A percentile compares a stretch with the other conserved stretches of the same genome.
Conservation (phyloP, 2,329 filamentous ascomycete species). For the Trematosphaeria pertusa region DNA sequence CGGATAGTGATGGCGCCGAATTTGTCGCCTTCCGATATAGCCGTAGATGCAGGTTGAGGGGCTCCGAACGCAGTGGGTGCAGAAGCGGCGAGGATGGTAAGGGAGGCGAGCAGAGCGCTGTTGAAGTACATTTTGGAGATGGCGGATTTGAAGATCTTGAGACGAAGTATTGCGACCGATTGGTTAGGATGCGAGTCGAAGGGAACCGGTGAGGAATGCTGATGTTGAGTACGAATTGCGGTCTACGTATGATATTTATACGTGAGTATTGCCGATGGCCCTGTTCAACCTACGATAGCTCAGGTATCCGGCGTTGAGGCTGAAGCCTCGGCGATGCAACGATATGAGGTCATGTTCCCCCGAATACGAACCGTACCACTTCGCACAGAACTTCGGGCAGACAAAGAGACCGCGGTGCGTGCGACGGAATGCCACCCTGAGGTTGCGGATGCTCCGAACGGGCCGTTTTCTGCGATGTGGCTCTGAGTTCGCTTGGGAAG, state of each 20-base stretch:
- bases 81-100: conserved; percentile 34
- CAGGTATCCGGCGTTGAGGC: conserved; percentile 15
- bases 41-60: conserved; percentile 25
- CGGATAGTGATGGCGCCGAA: conserved; percentile 61
- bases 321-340: conserved; percentile 23
- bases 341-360: conserved; percentile 24
- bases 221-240: conserved; percentile 1
- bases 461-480: too few relatives aligned
- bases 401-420: neutral
- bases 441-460: too few relatives aligned
- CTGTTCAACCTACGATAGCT: neutral
- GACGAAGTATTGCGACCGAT: conserved; percentile 6
- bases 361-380: too few relatives aligned
- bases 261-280: conserved; percentile 5
- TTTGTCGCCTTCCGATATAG: conserved; percentile 35
- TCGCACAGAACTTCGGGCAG: too few relatives aligned
- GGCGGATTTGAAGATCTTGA: conserved; percentile 13
- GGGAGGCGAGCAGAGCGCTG: too few relatives aligned
- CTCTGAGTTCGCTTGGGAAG: too few relatives aligned
- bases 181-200: conserved; percentile 4
- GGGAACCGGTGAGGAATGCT: neutral
- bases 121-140: conserved; percentile 42
- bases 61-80: conserved; percentile 39
- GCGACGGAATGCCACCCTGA: too few relatives aligned
- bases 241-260: conserved; percentile 19